A percentile compares a stretch with the other conserved stretches of the same genome.
These are phyloP conservation scores for Pseudogymnoascus sp. DNA, from an alignment of 2,329 filamentous ascomycete genomes.

Conservation along the genomic window DNA sequence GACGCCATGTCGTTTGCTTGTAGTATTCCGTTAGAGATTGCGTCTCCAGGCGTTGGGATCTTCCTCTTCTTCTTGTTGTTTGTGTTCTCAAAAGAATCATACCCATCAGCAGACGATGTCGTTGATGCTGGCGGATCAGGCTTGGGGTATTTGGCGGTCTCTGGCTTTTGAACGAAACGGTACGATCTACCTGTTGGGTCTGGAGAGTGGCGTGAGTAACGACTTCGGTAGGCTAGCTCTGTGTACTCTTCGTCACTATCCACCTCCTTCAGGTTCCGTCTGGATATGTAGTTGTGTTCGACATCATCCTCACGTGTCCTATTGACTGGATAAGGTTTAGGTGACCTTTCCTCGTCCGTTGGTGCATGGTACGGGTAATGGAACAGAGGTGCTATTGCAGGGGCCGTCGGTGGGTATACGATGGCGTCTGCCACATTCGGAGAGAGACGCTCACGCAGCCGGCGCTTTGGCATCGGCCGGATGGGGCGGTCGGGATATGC, in stretches of 20 bases:
- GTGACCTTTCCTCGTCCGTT: constrained; percentile 29
- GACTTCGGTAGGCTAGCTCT: constrained; percentile 26
- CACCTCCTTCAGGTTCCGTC: constrained; percentile 47
- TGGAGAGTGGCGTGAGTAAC: constrained; percentile 40
- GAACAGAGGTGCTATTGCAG: constrained; percentile 66
- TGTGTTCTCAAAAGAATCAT: constrained; percentile 95
- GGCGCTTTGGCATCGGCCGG: constrained; percentile 81
- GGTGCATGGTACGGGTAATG: constrained; percentile 50
- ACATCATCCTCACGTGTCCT: constrained; percentile 24
- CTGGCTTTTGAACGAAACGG: constrained; percentile 38
- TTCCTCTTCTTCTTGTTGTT: constrained; percentile 99
- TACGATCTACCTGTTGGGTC: constrained; percentile 38
- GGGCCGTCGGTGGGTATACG: constrained; percentile 70
- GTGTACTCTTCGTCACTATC: constrained; percentile 57
- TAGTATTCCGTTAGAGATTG: constrained; percentile 35
- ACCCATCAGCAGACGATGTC: constrained; percentile 70
- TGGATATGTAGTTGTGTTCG: constrained; percentile 32
- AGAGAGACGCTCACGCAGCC: constrained; percentile 79
- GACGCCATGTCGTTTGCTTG: constrained; percentile 58
- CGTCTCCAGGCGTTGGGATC: constrained; percentile 80
- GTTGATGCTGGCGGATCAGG: constrained; percentile 58
- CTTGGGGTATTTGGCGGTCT: constrained; percentile 40
- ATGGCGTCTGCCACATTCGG: constrained; percentile 78
- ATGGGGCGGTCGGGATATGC: constrained; percentile 87
- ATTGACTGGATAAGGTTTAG: constrained; percentile 18